Conservation (phyloP, 2,329 filamentous ascomycete genomes). For the Clarireedia monteithiana region DNA sequence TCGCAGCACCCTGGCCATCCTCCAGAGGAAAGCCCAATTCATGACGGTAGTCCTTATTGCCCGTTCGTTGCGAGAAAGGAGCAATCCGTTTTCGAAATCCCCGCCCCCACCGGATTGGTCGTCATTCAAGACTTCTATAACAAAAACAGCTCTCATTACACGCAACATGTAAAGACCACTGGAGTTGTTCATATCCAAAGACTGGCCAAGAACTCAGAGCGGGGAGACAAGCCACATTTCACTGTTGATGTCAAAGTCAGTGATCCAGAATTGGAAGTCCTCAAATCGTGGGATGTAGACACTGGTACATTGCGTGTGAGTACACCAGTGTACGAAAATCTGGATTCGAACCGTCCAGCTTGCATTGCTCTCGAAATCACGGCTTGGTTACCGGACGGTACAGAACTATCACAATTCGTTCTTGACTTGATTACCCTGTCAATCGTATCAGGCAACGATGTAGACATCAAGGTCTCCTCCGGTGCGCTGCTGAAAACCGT, state of each 20-base stretch:
- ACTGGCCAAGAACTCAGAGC: conserved; percentile 15
- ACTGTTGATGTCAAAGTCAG: conserved; percentile 22
- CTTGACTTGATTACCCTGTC: conserved; percentile 20
- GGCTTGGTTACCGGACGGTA: conserved; percentile 27
- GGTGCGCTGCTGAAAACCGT: conserved; percentile 16
- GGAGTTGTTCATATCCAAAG: conserved; percentile 23
- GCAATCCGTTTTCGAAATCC: conserved; percentile 17
- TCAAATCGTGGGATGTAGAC: conserved; percentile 18
- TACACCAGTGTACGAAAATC: conserved; percentile 19
- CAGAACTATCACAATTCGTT: conserved; percentile 16
- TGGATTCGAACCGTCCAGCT: conserved; percentile 9
- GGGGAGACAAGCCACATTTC: conserved; percentile 17
- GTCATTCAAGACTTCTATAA: conserved; percentile 20
- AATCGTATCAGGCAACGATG: conserved; percentile 18
- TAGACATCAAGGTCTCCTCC: conserved; percentile 19
- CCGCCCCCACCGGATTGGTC: conserved; percentile 14
- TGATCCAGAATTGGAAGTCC: conserved; percentile 16
- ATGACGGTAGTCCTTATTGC: conserved; percentile 18
- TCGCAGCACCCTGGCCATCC: not conserved
- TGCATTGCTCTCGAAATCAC: conserved; percentile 26
- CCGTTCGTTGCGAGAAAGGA: conserved; percentile 13
- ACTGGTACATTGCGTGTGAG: conserved; percentile 18
- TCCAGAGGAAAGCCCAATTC: conserved; percentile 7
- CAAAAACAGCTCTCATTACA: conserved; percentile 5
- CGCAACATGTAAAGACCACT: conserved; percentile 12